Evolutionary conservation across 345 rosid genomes (phyloP).

Genomic region (Capsella bursapastoris): DNA sequence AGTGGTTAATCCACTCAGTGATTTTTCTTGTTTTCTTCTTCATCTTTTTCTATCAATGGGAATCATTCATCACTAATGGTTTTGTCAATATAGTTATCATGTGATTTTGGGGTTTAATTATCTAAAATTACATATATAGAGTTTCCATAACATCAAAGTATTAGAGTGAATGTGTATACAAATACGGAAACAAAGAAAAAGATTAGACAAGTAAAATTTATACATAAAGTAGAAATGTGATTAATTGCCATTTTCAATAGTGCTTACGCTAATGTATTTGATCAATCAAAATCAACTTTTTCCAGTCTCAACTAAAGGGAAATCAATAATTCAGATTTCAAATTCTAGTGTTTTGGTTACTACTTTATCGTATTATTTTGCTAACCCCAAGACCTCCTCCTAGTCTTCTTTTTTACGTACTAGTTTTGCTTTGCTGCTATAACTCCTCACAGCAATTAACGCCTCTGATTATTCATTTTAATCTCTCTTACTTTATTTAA

Average conservation of each 20-base stretch:
- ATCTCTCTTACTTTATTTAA: background rate
- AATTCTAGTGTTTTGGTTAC: background rate
- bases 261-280: background rate
- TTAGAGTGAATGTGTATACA: no score
- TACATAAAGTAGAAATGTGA: no score
- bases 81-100: background rate
- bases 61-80: no score
- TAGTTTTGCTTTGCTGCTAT: background rate
- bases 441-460: background rate
- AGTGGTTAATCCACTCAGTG: background rate
- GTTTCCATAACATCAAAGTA: no score
- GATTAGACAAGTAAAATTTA: no score
- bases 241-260: background rate
- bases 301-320: background rate
- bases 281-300: conserved; percentile 29
- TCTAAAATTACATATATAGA: no score
- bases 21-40: no score
- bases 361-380: background rate
- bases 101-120: no score
- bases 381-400: background rate
- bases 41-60: no score
- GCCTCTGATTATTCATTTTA: background rate
- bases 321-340: background rate
- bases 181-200: no score
- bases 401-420: background rate